Evolutionary conservation across 169 alveolate genomes (phyloP).

Genomic region (Perkinsus marinus): DNA sequence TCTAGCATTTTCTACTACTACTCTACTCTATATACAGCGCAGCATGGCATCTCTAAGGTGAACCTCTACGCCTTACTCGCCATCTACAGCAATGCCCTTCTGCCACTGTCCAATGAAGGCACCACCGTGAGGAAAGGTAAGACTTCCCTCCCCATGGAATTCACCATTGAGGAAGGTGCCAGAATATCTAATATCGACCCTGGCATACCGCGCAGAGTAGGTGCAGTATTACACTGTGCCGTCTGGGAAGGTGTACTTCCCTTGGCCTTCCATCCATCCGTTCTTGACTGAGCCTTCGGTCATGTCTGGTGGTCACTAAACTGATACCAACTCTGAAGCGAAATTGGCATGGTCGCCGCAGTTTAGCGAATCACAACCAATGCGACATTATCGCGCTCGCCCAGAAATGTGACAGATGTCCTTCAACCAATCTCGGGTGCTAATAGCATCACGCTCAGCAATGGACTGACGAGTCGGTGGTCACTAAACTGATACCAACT

Average conservation of each 20-base stretch:
- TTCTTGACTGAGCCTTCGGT: neutral
- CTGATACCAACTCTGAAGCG: neutral
- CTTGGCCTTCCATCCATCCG: constrained; percentile 49
- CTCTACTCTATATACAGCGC: no score
- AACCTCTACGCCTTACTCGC: constrained; percentile 1
- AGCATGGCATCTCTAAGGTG: no score
- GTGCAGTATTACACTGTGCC: constrained; percentile 37
- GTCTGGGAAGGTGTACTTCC: constrained; percentile 43
- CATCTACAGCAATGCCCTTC: constrained; percentile 48
- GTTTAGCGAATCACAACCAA: neutral
- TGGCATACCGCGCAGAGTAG: neutral
- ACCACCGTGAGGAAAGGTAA: constrained; percentile 52
- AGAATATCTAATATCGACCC: neutral
- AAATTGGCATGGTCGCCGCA: neutral
- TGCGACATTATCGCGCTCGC: neutral
- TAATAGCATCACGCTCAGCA: no score
- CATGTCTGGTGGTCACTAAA: no score
- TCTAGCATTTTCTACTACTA: no score
- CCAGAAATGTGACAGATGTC: neutral
- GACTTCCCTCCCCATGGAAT: constrained; percentile 56
- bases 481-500: neutral
- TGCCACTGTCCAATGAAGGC: constrained; percentile 49
- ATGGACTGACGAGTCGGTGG: no score
- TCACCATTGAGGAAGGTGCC: constrained; percentile 56
- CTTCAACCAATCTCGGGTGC: no score